These are phyloP conservation scores for Rhizophora apiculata DNA, from an alignment of 345 rosid species.

Conservation along the genomic window DNA sequence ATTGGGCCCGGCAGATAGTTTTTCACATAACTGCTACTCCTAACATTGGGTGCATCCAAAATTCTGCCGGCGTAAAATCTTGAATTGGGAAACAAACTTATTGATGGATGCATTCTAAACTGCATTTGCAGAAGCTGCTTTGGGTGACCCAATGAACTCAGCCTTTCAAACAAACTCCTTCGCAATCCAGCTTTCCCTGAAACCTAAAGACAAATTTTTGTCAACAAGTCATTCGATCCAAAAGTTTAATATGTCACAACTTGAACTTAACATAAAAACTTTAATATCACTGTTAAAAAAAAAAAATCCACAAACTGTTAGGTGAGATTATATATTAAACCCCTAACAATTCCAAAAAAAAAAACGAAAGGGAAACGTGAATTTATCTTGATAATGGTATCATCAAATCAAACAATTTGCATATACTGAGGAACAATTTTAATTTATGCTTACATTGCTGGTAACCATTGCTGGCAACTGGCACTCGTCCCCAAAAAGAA, in stretches of 20 bases:
- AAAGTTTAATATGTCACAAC: no score
- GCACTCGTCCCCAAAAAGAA: slow-evolving; percentile 54
- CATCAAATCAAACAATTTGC: neutral
- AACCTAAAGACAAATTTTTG: slow-evolving; percentile 25
- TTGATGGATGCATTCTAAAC: slow-evolving; percentile 79
- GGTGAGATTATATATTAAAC: no score
- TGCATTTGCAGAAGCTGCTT: slow-evolving; percentile 56
- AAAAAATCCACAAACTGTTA: no score
- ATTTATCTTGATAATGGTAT: neutral
- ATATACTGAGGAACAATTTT: neutral
- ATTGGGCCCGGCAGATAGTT: slow-evolving; percentile 34
- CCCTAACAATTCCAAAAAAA: neutral
- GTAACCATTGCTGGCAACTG: slow-evolving; percentile 48
- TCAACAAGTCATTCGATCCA: no score
- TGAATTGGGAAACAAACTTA: slow-evolving; percentile 55
- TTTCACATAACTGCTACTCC: slow-evolving; percentile 18
- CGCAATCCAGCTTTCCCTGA: slow-evolving; percentile 39
- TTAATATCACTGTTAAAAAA: no score
- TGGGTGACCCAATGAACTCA: slow-evolving; percentile 37
- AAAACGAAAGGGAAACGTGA: neutral
- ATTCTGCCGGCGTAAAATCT: slow-evolving; percentile 45
- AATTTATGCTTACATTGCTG: slow-evolving; percentile 34
- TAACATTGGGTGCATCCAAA: slow-evolving; percentile 36
- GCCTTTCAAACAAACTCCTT: slow-evolving; percentile 68
- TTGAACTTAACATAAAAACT: no score